Base-by-base conservation (phyloP, 345 rosid genomes). In the Linum usitatissimum region DNA sequence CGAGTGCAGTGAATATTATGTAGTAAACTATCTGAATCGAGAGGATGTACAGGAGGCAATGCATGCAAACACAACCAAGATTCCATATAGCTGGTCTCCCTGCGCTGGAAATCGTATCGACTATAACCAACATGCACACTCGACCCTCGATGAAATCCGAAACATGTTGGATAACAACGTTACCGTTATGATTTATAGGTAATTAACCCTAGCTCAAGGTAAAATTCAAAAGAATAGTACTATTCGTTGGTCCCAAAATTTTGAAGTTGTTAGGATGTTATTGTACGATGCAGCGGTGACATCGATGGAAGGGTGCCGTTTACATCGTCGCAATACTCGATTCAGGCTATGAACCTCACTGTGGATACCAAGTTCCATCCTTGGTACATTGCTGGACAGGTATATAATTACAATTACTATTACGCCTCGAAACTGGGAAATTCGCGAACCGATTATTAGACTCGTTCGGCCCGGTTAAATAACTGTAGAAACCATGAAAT, bases 271-370 rank as follows among this genome's bases (percentile, higher is more conserved):
- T 57, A 9, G 30, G 6, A 18, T 48, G 30, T 7, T 42, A 28
- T 56, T 21, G 17, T 30, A 23, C 53, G 39, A n/a, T 75, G 81
- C 81, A 92, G 97, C 66, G 99, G 97, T 13, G 97, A 92, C 62
- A 79, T 15, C 5, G 97, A 92, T 70, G 99, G 86, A 64, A 78
- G 96, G 64, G 78, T 92, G 5, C 99, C 96, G 0, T 83, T 92
- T 8, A 87, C 91, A 15, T 92, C 99, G 8, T 85, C 97, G 60
- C 69, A 74, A 61, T 82, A 80, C 68, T 87, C 97, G 18, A 81
- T 89, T 19, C 63, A 78, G 10, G 60, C 19, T 63, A 83, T 89
- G 97, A 80, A 78, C 9, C 84, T 87, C 59, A 59, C 78, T 0
- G 70, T 79, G 14, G 77, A 78, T 68, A 84, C 81, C 38, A 39